Evolutionary conservation across 257 asterid species (phyloP), one percentile per base, ranked within the genome.

Genomic region (Thymus quinquecostatus): DNA sequence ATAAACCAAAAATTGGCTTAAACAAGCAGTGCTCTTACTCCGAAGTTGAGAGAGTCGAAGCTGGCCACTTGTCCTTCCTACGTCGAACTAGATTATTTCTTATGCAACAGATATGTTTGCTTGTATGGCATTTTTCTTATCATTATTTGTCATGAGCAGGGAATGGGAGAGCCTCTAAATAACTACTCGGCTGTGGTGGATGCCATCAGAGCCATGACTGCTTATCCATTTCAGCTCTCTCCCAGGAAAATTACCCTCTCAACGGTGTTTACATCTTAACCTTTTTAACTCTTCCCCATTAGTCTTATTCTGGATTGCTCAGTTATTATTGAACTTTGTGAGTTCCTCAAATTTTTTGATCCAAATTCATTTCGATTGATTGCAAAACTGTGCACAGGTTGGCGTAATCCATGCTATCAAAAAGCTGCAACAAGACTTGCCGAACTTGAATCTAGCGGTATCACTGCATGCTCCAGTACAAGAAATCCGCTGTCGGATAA

Each of bases 161-260:
- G 99, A 75, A 94, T 94, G 97, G 99, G 97, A 34, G 97, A 94
- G 80, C 97, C 97, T 54, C 76, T 91, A 61, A 94, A 91, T 71
- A 91, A 91, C 79, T 89, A 91, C 75, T 66, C 85, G n/a, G 79
- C 96, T 3, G 85, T 94, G 76, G 93, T 91, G 56, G 99, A 91
- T 27, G 96, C 97, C 43, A 82, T 94, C 70, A 83, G 83, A 72
- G 91, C 81, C 61, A 94, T 94, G 98, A 91, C 84, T 54, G 88
- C 92, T 64, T 76, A 73, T 77, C 99, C 98, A 27, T 94, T 94
- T 81, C 93, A 79, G 79, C 72, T 94, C 45, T 94, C 99, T 51
- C 95, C 95, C 36, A 89, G 66, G 87, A 94, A 86, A 82, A 86
- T 94, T 73, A 94, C 97, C 0, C 80, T 94, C 77, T 94, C 99